Evolutionary conservation across 768 basidiomycete species (phyloP), one percentile per base, ranked within the genome.

Genomic region (Kondoa subrosea): DNA sequence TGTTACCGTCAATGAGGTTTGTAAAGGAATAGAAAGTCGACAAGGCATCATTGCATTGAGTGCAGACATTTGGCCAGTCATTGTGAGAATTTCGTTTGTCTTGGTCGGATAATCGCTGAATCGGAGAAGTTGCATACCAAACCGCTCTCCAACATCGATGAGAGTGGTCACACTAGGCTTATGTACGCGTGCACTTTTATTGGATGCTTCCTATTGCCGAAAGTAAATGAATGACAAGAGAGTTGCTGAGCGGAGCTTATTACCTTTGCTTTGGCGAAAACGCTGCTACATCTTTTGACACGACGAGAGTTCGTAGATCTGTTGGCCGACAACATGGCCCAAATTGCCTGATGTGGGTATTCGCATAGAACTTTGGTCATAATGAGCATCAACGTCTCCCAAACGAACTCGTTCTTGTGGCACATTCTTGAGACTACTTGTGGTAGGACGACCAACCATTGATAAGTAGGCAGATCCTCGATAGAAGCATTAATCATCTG

Each of bases 371-470:
- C 88, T 21, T 76, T 78, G 17, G 79, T 77, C 66, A 97, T 90
- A 34, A 97, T 81, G 60, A 75, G 77, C 1, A 82, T 80, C 26
- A 99, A 78, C 1, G 84, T 76, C 0, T 75, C 76, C 74, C 83
- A 85, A 1, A 90, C 85, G 0, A 79, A 80, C 14, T 77, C 71
- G 72, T 88, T 86, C 2, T 76, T 78, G 71, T 95, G 89, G 15
- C 86, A 87, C 33, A 99, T 86, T 4, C 95, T 84, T 16, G 93
- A 97, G 16, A 92, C 90, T 65, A 97, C 89, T 80, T 97, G 95
- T 1, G 92, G 91, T 71, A 96, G 92, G 0, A 91, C 92, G 0
- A 88, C 91, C 72, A 85, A 87, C 91, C 93, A 97, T 91, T 97
- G 92, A 78, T 88, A 96, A 0, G 81, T 80, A 0, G 92, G 87